Evolutionary conservation across 495 filamentous ascomycete genomes (phyloP).

Genomic region (Xanthoparmelia taractica): DNA sequence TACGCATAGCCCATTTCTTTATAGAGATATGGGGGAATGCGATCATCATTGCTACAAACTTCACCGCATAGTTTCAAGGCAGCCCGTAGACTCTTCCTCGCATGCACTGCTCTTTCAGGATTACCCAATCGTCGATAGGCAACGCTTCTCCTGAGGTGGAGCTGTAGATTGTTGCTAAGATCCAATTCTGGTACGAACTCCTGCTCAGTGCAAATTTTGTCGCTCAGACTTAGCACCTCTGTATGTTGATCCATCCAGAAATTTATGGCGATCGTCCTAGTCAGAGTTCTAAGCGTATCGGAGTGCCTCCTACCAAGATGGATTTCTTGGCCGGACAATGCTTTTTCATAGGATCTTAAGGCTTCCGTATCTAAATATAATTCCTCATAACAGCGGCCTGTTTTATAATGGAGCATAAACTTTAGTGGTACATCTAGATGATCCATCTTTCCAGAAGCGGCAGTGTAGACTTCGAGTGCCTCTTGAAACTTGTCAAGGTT

Average conservation of each 20-base stretch:
- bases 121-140: background rate
- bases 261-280: background rate
- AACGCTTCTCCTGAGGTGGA: background rate
- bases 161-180: background rate
- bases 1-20: background rate
- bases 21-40: background rate
- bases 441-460: background rate
- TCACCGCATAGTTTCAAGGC: background rate
- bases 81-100: background rate
- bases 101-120: background rate
- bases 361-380: background rate
- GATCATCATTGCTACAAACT: background rate
- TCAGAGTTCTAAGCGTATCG: background rate
- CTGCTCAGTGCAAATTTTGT: background rate
- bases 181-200: background rate
- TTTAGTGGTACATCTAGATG: background rate
- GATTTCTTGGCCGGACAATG: background rate
- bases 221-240: background rate
- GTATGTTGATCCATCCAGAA: background rate
- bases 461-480: background rate
- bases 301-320: background rate
- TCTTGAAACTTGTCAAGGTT: background rate
- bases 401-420: background rate
- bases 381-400: background rate
- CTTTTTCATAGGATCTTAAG: background rate